Evolutionary conservation across 306 rosid genomes (phyloP), one percentile per base, ranked within the genome.

Genomic region (Acmispon strigosus): DNA sequence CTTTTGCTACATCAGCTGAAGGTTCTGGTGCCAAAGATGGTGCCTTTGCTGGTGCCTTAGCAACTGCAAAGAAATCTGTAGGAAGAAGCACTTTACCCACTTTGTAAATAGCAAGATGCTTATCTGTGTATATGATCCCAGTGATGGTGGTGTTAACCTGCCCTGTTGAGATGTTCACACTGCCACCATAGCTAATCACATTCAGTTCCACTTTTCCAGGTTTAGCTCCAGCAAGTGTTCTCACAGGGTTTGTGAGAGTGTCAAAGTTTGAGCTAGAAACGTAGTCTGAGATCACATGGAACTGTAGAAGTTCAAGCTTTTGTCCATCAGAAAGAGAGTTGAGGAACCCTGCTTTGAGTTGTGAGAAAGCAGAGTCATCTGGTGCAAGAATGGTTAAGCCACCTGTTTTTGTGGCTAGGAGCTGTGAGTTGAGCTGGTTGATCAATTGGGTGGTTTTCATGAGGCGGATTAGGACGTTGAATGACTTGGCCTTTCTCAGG

Each of bases 311-410:
- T 29, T 87, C 84, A 0, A 78, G 89, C 27, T 89, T 89, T 13
- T 85, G 86, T 19, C 78, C 81, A 14, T 85, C 91, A 4, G 68
- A 51, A 0, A 84, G 84, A 4, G 85, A 69, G 53, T 89, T 89
- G 44, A 86, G 92, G 76, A 84, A 86, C 0, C 96, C 92, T 9
- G 90, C 45, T 69, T 89, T 80, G 74, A 86, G 96, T 36, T 42
- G 60, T 0, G 92, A 78, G 58, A 89, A 89, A 2, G 92, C 78
- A 1, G 59, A 61, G 59, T 89, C 91, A 10, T 83, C 84, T 0
- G 86, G 90, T 7, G 90, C 88, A 1, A 89, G 82, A 10, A 89
- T 32, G 27, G 96, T 87, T 11, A 85, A 8, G 16, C 87, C 89
- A 13, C 84, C 78, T 9, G 81, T 34, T 53, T 89, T 85, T 7